Conservation (phyloP, 768 basidiomycete species). For the Hygrophorus pudorinus region DNA sequence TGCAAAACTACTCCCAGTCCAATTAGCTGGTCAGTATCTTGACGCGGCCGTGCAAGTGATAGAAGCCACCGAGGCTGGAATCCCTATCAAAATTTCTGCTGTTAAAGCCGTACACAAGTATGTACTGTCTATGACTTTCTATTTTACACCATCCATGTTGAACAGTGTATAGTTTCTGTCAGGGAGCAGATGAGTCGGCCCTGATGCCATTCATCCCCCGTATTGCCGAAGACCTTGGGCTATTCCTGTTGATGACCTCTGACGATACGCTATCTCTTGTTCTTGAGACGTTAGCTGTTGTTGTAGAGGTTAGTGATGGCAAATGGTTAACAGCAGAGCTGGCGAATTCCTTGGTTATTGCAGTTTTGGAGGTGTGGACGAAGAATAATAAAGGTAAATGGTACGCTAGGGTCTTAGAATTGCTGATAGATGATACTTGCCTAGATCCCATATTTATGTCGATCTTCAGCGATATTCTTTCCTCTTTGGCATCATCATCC, state of each 20-base stretch:
- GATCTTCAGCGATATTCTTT: slow-evolving; percentile 73
- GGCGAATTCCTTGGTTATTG: slow-evolving; percentile 53
- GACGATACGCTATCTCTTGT: slow-evolving; percentile 87
- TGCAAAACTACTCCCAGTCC: slow-evolving; percentile 57
- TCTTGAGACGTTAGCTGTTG: slow-evolving; percentile 74
- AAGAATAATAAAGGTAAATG: slow-evolving; percentile 73
- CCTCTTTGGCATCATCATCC: slow-evolving; percentile 54
- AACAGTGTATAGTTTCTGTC: slow-evolving; percentile 50
- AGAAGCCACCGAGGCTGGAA: slow-evolving; percentile 55
- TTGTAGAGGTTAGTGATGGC: slow-evolving; percentile 63
- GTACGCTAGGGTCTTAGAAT: neutral
- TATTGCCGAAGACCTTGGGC: slow-evolving; percentile 74
- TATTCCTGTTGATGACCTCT: slow-evolving; percentile 68
- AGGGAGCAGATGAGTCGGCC: slow-evolving; percentile 49
- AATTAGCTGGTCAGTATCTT: slow-evolving; percentile 77
- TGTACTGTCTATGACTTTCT: neutral
- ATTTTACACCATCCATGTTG: slow-evolving; percentile 6
- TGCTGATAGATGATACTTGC: slow-evolving; percentile 2
- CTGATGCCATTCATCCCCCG: slow-evolving; percentile 57
- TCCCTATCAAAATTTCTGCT: slow-evolving; percentile 92
- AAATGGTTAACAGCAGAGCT: slow-evolving; percentile 64
- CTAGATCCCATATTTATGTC: slow-evolving; percentile 83
- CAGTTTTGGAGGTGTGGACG: slow-evolving; percentile 73
- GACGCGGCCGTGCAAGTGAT: slow-evolving; percentile 81
- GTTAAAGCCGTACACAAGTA: slow-evolving; percentile 92